Evolutionary conservation across 2,329 filamentous ascomycete genomes (phyloP).

Genomic region (Xylaria multiplex): DNA sequence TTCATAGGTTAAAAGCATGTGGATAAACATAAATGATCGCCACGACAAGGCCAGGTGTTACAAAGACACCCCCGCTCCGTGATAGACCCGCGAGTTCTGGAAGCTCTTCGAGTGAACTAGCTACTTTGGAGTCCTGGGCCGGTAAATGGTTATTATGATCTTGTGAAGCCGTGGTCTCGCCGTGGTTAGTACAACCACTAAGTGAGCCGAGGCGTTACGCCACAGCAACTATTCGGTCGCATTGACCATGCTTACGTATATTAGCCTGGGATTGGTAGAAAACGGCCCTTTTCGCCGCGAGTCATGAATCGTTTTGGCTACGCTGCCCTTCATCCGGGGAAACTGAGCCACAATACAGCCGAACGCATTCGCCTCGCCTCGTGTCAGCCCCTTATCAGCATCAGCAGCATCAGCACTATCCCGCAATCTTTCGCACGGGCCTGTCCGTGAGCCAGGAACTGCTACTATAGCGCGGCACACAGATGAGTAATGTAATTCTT

Average conservation of each 20-base stretch:
- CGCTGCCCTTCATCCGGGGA: slow-evolving; percentile 13
- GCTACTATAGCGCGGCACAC: background rate
- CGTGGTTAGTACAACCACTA: slow-evolving; percentile 4
- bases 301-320: slow-evolving; percentile 19
- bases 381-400: slow-evolving; percentile 16
- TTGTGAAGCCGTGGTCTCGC: slow-evolving; percentile 11
- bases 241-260: slow-evolving; percentile 2
- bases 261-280: slow-evolving; percentile 7
- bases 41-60: slow-evolving; percentile 13
- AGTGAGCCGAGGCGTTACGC: slow-evolving; percentile 9
- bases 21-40: slow-evolving; percentile 25
- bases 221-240: background rate
- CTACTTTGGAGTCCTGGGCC: slow-evolving; percentile 3
- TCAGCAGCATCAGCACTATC: slow-evolving; percentile 2
- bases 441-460: background rate
- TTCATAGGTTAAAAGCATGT: slow-evolving; percentile 16
- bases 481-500: background rate
- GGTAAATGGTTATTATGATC: slow-evolving; percentile 10
- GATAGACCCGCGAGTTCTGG: slow-evolving; percentile 23
- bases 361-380: slow-evolving; percentile 25
- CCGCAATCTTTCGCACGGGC: slow-evolving; percentile 8
- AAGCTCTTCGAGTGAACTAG: slow-evolving; percentile 7
- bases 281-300: slow-evolving; percentile 24
- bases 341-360: slow-evolving; percentile 30
- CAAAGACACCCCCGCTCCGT: slow-evolving; percentile 16